Conservation (phyloP, 305 asterid genomes). For the Solanum hybrid region DNA sequence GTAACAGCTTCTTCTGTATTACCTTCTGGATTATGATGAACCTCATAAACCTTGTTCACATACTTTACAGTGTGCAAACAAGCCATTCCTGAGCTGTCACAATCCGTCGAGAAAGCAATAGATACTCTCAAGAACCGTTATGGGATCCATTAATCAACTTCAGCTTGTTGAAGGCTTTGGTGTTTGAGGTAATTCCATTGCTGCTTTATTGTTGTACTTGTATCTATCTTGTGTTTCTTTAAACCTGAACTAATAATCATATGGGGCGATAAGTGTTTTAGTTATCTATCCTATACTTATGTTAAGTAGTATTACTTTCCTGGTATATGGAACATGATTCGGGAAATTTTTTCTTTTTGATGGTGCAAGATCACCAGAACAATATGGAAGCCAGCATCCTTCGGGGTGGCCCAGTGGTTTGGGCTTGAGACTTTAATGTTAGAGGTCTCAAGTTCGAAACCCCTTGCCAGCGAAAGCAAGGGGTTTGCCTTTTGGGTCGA, state of each 20-base stretch:
- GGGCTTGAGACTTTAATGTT: too few relatives aligned
- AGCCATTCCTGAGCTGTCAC: constrained; percentile 59
- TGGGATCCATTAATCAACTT: constrained; percentile 40
- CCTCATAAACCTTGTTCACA: background rate
- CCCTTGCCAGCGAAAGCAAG: too few relatives aligned
- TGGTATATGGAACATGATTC: background rate
- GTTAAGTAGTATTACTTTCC: background rate
- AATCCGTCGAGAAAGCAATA: constrained; percentile 53
- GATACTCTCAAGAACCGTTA: constrained; percentile 60
- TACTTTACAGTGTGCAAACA: constrained; percentile 53
- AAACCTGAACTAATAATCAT: background rate
- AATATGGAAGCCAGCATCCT: background rate
- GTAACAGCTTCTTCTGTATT: background rate
- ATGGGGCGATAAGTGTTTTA: background rate
- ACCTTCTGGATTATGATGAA: background rate
- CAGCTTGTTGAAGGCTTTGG: constrained; percentile 19
- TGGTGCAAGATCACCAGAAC: background rate
- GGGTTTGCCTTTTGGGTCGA: too few relatives aligned
- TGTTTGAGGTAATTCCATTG: background rate
- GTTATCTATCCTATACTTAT: background rate
- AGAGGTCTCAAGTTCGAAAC: too few relatives aligned
- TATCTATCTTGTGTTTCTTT: background rate
- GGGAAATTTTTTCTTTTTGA: background rate
- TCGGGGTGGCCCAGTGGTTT: too few relatives aligned
- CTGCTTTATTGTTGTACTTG: background rate